Evolutionary conservation across 2,329 filamentous ascomycete species (phyloP).

Genomic region (Sarocladiaceae sp.): DNA sequence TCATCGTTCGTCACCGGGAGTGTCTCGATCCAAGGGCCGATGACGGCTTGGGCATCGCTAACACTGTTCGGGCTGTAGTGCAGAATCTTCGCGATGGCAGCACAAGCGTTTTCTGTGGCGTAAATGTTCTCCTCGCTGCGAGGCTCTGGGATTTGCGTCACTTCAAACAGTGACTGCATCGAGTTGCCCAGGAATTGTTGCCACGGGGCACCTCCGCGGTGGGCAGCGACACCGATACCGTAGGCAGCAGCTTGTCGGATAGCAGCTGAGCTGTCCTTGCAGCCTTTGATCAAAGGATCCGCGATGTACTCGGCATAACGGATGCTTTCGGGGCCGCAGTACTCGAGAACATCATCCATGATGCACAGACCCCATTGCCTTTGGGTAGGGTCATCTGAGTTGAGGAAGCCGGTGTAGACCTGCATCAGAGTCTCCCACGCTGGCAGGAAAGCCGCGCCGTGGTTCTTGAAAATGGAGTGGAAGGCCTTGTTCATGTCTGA

Average conservation of each 20-base stretch:
- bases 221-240: conserved; percentile 90
- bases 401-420: conserved; percentile 83
- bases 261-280: conserved; percentile 79
- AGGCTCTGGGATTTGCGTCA: conserved; percentile 74
- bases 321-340: conserved; percentile 86
- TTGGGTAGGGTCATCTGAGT: conserved; percentile 79
- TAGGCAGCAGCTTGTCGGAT: conserved; percentile 96
- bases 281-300: conserved; percentile 79
- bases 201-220: conserved; percentile 85
- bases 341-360: conserved; percentile 96
- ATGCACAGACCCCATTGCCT: conserved; percentile 99
- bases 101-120: conserved; percentile 95
- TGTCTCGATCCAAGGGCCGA: conserved; percentile 84
- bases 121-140: conserved; percentile 92
- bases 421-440: conserved; percentile 82
- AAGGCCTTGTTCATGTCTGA: conserved; percentile 99
- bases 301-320: conserved; percentile 83
- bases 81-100: conserved; percentile 93
- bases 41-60: conserved; percentile 68
- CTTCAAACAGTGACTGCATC: conserved; percentile 79
- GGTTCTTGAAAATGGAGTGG: conserved; percentile 98
- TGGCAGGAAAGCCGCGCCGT: conserved; percentile 77
- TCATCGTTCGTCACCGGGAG: conserved; percentile 92
- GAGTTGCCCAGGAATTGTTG: conserved; percentile 79
- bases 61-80: conserved; percentile 82